phyloP scores from a whole-genome alignment of 192 early-diverging fungal genomes.

The Haplosporangium gracile region DNA sequence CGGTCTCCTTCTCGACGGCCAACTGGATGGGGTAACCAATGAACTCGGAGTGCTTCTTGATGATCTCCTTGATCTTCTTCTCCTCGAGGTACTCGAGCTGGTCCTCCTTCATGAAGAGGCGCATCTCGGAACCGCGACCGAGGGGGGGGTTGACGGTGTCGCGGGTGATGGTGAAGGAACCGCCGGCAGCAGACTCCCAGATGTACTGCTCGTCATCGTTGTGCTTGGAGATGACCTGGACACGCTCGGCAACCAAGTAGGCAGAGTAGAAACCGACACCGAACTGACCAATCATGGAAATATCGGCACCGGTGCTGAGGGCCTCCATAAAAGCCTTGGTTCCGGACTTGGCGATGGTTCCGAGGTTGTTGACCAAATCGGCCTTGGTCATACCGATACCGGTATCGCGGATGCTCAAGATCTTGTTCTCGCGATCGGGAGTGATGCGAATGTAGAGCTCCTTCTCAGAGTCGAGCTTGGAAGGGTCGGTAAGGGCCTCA shows the following conservation, averaged over 20 bases:
- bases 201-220: constrained; percentile 98
- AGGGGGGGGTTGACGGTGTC: constrained; percentile 91
- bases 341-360: constrained; percentile 99
- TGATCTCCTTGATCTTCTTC: constrained; percentile 98
- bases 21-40: constrained; percentile 99
- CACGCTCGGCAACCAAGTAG: constrained; percentile 98
- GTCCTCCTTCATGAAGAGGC: constrained; percentile 99
- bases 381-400: constrained; percentile 97
- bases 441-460: constrained; percentile 96
- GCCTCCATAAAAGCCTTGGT: constrained; percentile 99
- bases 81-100: constrained; percentile 98
- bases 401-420: constrained; percentile 89
- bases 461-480: constrained; percentile 92
- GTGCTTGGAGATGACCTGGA: constrained; percentile 96
- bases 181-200: constrained; percentile 93
- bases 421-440: constrained; percentile 89
- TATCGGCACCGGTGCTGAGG: constrained; percentile 94
- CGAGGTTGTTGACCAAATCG: constrained; percentile 96
- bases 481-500: constrained; percentile 94
- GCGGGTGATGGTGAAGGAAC: constrained; percentile 94
- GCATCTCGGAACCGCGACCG: constrained; percentile 96
- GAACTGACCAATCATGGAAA: constrained; percentile 99
- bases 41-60: constrained; percentile 99
- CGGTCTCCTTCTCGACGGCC: constrained; percentile 95
- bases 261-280: constrained; percentile 99